A percentile compares a stretch with the other conserved stretches of the same genome.
phyloP scores from a whole-genome alignment of 768 basidiomycete genomes.

The Hygrocybe punicea region DNA sequence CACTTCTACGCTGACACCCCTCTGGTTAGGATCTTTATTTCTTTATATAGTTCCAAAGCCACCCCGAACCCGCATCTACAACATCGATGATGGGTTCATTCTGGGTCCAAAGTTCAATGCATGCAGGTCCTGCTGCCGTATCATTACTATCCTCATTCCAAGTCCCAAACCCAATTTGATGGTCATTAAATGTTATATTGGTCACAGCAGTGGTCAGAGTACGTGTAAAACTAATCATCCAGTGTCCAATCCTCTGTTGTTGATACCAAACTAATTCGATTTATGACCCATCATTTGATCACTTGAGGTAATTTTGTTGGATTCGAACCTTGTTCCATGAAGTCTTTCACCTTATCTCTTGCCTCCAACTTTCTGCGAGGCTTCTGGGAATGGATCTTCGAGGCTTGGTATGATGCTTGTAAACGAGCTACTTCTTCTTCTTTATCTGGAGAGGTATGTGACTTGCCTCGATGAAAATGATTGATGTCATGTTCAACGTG shows the following conservation, averaged over 20 bases:
- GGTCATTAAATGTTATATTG: neutral
- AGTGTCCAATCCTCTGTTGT: slow-evolving; percentile 13
- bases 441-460: slow-evolving; percentile 17
- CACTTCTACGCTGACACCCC: no score
- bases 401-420: slow-evolving; percentile 14
- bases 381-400: slow-evolving; percentile 19
- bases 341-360: slow-evolving; percentile 18
- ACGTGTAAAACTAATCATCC: no score
- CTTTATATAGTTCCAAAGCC: no score
- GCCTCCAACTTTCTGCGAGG: slow-evolving; percentile 16
- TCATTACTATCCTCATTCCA: no score
- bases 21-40: no score
- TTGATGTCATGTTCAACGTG: slow-evolving; percentile 17
- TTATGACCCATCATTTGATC: slow-evolving; percentile 18
- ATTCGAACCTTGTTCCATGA: slow-evolving; percentile 10
- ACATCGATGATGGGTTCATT: no score
- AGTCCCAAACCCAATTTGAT: neutral
- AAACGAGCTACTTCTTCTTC: neutral
- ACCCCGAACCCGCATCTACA: no score
- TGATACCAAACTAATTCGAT: slow-evolving; percentile 13
- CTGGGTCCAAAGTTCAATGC: no score
- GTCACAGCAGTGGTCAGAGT: neutral
- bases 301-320: slow-evolving; percentile 11
- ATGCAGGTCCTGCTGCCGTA: no score
- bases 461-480: slow-evolving; percentile 8